phyloP scores from a whole-genome alignment of 345 rosid species.

The Brassica napus region Da-Ae NC_063436.1:16380501-16381000 shows the following conservation, averaged over 20 bases:
- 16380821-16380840: constrained; percentile 79
- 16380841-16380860: constrained; percentile 86
- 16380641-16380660: constrained; percentile 73
- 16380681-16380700: constrained; percentile 88
- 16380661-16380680: constrained; percentile 85
- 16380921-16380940: not conserved
- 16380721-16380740: constrained; percentile 9
- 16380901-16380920: constrained; percentile 6
- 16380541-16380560: not conserved
- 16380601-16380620: constrained; percentile 78
- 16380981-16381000: constrained; percentile 69
- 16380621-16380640: constrained; percentile 63
- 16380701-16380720: constrained; percentile 48
- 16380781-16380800: constrained; percentile 84
- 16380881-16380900: constrained; percentile 43
- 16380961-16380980: constrained; percentile 74
- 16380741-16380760: not conserved
- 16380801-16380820: constrained; percentile 96
- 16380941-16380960: not conserved
- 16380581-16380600: not conserved
- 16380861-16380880: constrained; percentile 72
- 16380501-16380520: constrained; percentile 64
- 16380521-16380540: constrained; percentile 35
- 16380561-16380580: constrained; percentile 8
- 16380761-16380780: constrained; percentile 11